Conservation (phyloP, 257 asterid species). For the Nicotiana tomentosiformis region DNA sequence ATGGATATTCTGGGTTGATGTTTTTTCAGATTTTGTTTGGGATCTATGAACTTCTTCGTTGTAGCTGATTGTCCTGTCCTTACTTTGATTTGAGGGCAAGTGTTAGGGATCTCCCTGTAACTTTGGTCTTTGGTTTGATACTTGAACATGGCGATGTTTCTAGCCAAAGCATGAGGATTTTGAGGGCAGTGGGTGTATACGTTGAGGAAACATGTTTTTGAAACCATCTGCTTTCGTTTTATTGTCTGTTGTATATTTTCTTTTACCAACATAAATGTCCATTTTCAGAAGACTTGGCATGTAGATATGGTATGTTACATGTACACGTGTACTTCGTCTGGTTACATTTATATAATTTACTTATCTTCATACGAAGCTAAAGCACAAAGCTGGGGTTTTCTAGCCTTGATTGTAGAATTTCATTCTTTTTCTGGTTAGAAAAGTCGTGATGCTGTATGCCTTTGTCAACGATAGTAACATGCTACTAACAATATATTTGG, state of each 20-base stretch:
- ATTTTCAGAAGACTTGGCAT: not conserved
- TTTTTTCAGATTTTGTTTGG: constrained; percentile 1
- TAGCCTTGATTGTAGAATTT: not conserved
- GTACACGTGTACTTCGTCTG: not conserved
- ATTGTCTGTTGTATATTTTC: not conserved
- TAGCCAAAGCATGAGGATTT: not conserved
- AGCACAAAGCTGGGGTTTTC: not conserved
- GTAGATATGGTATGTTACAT: not conserved
- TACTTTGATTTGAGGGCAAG: not conserved
- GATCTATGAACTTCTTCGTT: constrained; percentile 4
- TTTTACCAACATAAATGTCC: not conserved
- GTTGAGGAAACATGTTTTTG: not conserved
- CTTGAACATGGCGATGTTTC: not conserved
- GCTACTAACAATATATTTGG: not conserved
- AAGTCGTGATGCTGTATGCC: not conserved
- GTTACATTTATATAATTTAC: not conserved
- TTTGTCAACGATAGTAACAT: not conserved
- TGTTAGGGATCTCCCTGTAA: not conserved
- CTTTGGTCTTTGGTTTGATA: not conserved
- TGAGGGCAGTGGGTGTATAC: not conserved
- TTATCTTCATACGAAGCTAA: not conserved
- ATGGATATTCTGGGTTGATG: constrained; percentile 1
- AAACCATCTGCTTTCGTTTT: not conserved
- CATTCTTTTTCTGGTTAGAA: not conserved
- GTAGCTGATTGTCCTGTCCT: constrained; percentile 9